Conservation (phyloP, 306 rosid species). For the Mucuna pruriens region DNA sequence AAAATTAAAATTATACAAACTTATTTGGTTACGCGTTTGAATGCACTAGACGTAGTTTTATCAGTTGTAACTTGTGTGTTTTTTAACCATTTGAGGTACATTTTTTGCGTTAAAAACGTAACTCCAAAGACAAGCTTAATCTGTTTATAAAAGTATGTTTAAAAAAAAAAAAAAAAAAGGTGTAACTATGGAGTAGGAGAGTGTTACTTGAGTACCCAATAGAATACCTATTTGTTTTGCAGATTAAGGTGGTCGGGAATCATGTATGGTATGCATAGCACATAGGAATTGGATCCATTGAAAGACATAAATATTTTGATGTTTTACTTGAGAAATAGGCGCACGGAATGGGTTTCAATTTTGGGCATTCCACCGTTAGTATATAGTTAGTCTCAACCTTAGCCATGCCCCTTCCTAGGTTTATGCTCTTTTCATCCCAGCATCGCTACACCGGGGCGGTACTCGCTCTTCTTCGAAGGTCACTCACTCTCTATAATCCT, state of each 20-base stretch:
- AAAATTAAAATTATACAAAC: no score
- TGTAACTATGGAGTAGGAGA: no score
- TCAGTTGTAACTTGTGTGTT: no score
- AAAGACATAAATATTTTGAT: neutral
- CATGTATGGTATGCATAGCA: neutral
- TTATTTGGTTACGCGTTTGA: no score
- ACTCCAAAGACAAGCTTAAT: no score
- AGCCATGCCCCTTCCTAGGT: constrained; percentile 63
- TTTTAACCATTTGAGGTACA: no score
- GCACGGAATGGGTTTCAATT: constrained; percentile 28
- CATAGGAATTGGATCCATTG: neutral
- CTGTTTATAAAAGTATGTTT: no score
- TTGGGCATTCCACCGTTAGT: neutral
- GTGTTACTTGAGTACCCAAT: no score
- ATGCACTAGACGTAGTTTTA: no score
- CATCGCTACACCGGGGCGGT: constrained; percentile 44
- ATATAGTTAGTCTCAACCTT: neutral
- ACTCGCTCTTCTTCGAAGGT: constrained; percentile 67
- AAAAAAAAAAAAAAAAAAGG: no score
- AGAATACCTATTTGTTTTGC: neutral
- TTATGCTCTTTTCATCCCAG: constrained; percentile 50
- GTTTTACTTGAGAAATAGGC: neutral
- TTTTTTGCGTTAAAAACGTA: no score
- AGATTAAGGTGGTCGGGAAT: neutral
- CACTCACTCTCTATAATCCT: constrained; percentile 37